These are phyloP conservation scores for Trichoderma asperellum DNA, from an alignment of 2,329 filamentous ascomycete genomes.

Conservation along the genomic window DNA sequence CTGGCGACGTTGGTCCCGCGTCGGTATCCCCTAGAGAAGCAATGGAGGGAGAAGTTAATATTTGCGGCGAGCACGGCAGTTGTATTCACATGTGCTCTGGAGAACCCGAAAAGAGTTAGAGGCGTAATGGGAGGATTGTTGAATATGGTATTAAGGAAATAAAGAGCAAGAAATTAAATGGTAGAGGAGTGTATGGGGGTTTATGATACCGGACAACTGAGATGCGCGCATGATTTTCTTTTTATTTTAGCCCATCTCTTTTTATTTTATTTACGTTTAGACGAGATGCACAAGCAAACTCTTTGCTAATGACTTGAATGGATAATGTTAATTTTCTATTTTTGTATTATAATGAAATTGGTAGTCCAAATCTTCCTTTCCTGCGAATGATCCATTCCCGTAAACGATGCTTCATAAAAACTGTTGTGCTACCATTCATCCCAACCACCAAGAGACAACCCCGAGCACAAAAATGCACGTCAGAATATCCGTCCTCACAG, in stretches of 20 bases:
- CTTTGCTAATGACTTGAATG: neutral
- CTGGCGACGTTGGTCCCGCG: constrained; percentile 75
- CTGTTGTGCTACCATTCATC: constrained; percentile 28
- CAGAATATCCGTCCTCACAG: constrained; percentile 73
- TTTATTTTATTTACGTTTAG: neutral
- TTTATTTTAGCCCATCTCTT: neutral
- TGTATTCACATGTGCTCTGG: constrained; percentile 68
- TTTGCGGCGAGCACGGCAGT: constrained; percentile 72
- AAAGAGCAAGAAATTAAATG: constrained; percentile 33
- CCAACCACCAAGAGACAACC: constrained; percentile 51
- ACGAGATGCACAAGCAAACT: neutral
- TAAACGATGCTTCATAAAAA: neutral
- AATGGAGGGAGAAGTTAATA: constrained; percentile 67
- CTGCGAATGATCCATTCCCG: neutral
- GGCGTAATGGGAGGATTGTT: constrained; percentile 70
- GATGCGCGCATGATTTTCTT: neutral
- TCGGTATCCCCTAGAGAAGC: constrained; percentile 63
- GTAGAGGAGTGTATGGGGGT: neutral
- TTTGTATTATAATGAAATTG: neutral
- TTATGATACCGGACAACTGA: neutral
- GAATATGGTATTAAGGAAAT: constrained; percentile 51
- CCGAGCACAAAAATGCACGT: constrained; percentile 77
- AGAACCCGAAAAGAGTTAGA: constrained; percentile 65
- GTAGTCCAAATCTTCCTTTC: neutral
- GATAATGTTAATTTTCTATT: constrained; percentile 8